Base-by-base conservation (phyloP, 129 eudicot genomes). In the Helichrysum umbraculigerum region DNA sequence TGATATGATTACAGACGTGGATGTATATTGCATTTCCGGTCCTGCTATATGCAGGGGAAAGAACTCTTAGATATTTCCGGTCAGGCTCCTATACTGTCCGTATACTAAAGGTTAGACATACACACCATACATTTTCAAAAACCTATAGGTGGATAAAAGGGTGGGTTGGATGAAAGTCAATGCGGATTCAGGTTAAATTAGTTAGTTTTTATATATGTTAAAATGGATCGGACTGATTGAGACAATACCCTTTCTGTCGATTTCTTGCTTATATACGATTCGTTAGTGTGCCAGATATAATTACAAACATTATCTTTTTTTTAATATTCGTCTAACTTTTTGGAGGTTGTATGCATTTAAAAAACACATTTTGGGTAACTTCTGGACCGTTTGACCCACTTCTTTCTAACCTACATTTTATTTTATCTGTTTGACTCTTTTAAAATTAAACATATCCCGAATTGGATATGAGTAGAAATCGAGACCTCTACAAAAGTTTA, bases 21-120 rank as follows among this genome's bases (percentile, higher is more conserved):
- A 95, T 95, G 92, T 95, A 89, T 85, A 86, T 95, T 60, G 94
- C 97, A 3, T 87, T 91, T 75, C 99, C 99, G 60, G 95, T 95
- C 5, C 74, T 95, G 66, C 86, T 95, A 22, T 95, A 95, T 84
- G 96, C 97, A 61, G 97, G 96, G 73, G 97, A 95, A 80, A 87
- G 99, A 76, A 87, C 88, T 70, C 90, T 95, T 12, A 87, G 99
- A 81, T 86, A 77, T 81, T 91, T 89, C 72, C 90, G 99, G 29
- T 91, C 99, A 17, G 92, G 99, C 77, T 88, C 87, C 67, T 75
- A 85, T 64, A 73, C 89, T 37, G 99, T 91, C 44, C 88, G 91
- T 73, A 87, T 95, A 71, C 65, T 86, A 69, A 91, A 91, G 95
- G 99, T 93, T 70, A 74, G 83, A 66, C 33, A 71, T 29, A 16